Evolutionary conservation across 768 basidiomycete species (phyloP).

Genomic region (Termitomyces sp.): DNA sequence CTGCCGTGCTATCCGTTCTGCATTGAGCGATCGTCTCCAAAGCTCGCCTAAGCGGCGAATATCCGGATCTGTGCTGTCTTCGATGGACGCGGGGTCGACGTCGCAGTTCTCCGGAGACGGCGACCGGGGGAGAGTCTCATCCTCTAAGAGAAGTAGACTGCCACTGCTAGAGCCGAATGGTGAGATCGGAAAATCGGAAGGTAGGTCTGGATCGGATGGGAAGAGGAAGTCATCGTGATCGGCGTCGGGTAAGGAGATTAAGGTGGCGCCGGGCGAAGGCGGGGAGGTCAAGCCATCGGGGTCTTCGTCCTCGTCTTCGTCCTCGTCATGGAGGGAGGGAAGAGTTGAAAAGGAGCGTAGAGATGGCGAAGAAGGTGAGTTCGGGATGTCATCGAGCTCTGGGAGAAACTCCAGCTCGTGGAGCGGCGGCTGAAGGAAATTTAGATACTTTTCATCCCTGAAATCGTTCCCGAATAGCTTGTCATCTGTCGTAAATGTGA

Average conservation of each 20-base stretch:
- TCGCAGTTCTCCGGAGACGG: slow-evolving; percentile 40
- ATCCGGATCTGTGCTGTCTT: slow-evolving; percentile 32
- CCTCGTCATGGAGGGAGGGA: slow-evolving; percentile 24
- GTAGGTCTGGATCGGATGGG: background rate
- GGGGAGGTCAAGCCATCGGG: slow-evolving; percentile 8
- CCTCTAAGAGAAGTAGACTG: slow-evolving; percentile 35
- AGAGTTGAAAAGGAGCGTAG: slow-evolving; percentile 15
- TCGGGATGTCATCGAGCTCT: slow-evolving; percentile 9
- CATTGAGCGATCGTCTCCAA: slow-evolving; percentile 25
- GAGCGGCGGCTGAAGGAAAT: background rate
- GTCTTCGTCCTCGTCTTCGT: slow-evolving; percentile 20
- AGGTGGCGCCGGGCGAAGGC: slow-evolving; percentile 18
- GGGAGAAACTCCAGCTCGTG: slow-evolving; percentile 11
- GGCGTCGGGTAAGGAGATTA: slow-evolving; percentile 30
- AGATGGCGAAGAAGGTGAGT: slow-evolving; percentile 16
- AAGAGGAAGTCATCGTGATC: slow-evolving; percentile 30
- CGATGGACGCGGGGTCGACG: slow-evolving; percentile 27
- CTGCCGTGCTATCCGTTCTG: slow-evolving; percentile 18
- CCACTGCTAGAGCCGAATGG: slow-evolving; percentile 10
- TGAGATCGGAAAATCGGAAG: background rate
- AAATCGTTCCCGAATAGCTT: slow-evolving; percentile 2
- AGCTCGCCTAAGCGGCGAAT: slow-evolving; percentile 36
- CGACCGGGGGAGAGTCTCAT: slow-evolving; percentile 34
- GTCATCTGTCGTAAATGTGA: background rate
- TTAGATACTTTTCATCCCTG: background rate